These are phyloP conservation scores for Saturnispora sanitii DNA, from an alignment of 805 yeast genomes.

Conservation along the genomic window DNA sequence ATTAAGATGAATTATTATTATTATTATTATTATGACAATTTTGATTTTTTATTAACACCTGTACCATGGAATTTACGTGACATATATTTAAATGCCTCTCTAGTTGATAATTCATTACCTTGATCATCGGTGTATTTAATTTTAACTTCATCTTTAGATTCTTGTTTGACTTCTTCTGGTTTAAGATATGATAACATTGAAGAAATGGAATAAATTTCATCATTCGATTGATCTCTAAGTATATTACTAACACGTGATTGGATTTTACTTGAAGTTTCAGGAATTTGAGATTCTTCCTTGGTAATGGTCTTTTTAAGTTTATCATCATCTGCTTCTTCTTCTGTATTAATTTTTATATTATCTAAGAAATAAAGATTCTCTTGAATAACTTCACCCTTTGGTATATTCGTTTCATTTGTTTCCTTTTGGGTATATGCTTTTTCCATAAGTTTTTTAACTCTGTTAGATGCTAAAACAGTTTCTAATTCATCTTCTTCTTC, in stretches of 20 bases:
- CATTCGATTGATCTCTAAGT: not conserved
- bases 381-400: conserved; percentile 22
- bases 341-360: conserved; percentile 13
- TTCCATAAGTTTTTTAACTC: conserved; percentile 13
- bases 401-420: conserved; percentile 1
- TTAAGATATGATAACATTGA: conserved; percentile 9
- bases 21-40: too few relatives aligned
- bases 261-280: not conserved
- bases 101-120: conserved; percentile 50
- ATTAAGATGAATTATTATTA: conserved; percentile 30
- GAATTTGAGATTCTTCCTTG: not conserved
- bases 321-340: not conserved
- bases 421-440: not conserved
- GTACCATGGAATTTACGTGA: conserved; percentile 73
- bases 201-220: conserved; percentile 8
- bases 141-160: conserved; percentile 27
- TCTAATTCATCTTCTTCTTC: conserved; percentile 16
- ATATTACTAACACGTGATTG: conserved; percentile 1
- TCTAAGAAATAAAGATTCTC: conserved; percentile 30
- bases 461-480: conserved; percentile 22
- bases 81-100: conserved; percentile 67
- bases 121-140: conserved; percentile 53
- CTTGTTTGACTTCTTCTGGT: conserved; percentile 6
- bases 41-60: conserved; percentile 12
- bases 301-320: not conserved